Evolutionary conservation across 495 filamentous ascomycete genomes (phyloP).

Genomic region (Cercophora newfieldiana): DNA sequence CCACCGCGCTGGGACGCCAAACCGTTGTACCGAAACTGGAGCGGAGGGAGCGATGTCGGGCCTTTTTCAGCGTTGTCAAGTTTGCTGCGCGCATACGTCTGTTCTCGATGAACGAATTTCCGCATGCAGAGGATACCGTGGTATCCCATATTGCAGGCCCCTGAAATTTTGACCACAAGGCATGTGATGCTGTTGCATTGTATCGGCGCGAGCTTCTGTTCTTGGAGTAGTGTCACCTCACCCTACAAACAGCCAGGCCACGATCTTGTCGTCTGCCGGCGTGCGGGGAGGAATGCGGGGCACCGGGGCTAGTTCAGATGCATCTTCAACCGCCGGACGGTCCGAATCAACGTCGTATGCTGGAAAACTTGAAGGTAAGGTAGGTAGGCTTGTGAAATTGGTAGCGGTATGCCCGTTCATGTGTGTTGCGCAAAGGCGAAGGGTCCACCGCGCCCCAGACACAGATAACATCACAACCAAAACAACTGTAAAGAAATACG

Average conservation of each 20-base stretch:
- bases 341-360: slow-evolving; percentile 5
- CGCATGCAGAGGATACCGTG: not conserved
- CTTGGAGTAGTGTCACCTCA: slow-evolving; percentile 8
- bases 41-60: not conserved
- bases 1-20: not conserved
- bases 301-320: not conserved
- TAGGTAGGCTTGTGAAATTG: not conserved
- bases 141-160: not conserved
- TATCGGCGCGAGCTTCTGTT: slow-evolving; percentile 22
- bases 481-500: not conserved
- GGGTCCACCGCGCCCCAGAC: too few species aligned
- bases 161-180: not conserved
- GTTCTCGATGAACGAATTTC: not conserved
- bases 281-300: slow-evolving; percentile 15
- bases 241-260: slow-evolving; percentile 11
- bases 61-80: not conserved
- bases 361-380: not conserved
- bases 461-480: not conserved
- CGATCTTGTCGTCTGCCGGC: slow-evolving; percentile 10
- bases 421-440: too few species aligned
- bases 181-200: slow-evolving; percentile 1
- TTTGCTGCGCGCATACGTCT: not conserved
- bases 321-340: slow-evolving; percentile 7
- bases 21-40: not conserved
- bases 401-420: not conserved